phyloP scores from a whole-genome alignment of 2,329 filamentous ascomycete species.

The Nemania bipapillata region DNA sequence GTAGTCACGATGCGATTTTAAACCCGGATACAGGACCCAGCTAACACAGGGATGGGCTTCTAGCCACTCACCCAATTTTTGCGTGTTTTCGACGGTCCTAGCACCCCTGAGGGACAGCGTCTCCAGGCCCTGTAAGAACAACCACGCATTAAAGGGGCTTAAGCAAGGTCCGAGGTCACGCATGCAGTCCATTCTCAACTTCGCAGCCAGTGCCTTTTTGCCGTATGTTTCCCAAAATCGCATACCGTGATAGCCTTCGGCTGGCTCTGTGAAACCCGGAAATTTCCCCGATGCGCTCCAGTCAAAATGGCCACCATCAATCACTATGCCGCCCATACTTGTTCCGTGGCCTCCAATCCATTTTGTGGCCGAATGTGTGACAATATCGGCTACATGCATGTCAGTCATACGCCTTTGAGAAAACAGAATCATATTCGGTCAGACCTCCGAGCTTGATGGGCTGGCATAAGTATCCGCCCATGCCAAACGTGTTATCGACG shows the following conservation, averaged over 20 bases:
- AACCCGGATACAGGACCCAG: slow-evolving; percentile 78
- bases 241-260: slow-evolving; percentile 75
- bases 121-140: slow-evolving; percentile 75
- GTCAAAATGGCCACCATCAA: slow-evolving; percentile 77
- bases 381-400: slow-evolving; percentile 66
- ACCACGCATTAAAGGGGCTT: slow-evolving; percentile 78
- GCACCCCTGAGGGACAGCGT: slow-evolving; percentile 74
- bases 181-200: slow-evolving; percentile 75
- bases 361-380: slow-evolving; percentile 77
- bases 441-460: slow-evolving; percentile 71
- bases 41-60: slow-evolving; percentile 73
- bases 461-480: slow-evolving; percentile 73
- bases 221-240: slow-evolving; percentile 78
- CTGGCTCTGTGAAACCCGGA: slow-evolving; percentile 75
- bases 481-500: slow-evolving; percentile 78
- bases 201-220: slow-evolving; percentile 71
- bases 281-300: slow-evolving; percentile 76
- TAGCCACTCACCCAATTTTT: slow-evolving; percentile 74
- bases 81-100: slow-evolving; percentile 72
- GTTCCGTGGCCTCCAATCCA: slow-evolving; percentile 81
- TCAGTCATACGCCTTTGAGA: slow-evolving; percentile 28
- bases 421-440: slow-evolving; percentile 14
- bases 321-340: slow-evolving; percentile 73
- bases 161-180: slow-evolving; percentile 74
- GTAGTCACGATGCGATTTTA: slow-evolving; percentile 72